Percentiles rank a stretch among this genome's conserved stretches.
These are phyloP conservation scores for Noccaea caerulescens DNA, from an alignment of 345 rosid species.

Conservation along the genomic window DNA sequence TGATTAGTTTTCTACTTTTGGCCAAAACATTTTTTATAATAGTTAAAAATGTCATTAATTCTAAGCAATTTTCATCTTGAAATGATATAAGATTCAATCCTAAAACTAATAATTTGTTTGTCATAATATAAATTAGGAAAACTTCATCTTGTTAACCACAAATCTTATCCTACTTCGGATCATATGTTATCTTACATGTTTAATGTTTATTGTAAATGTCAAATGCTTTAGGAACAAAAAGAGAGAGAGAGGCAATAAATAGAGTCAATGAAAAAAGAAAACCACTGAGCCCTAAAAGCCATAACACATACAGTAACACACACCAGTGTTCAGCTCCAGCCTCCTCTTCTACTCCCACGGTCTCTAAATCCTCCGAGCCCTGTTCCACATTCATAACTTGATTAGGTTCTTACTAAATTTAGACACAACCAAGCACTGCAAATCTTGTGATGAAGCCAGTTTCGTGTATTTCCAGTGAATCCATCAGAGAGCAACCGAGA, in stretches of 20 bases:
- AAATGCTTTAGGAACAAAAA: conserved; percentile 9
- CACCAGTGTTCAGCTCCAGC: conserved; percentile 54
- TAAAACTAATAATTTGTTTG: neutral
- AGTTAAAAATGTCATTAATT: too few species aligned
- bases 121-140: neutral
- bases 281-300: conserved; percentile 36
- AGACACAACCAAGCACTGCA: conserved; percentile 9
- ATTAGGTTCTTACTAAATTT: neutral
- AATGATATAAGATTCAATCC: neutral
- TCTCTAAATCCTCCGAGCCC: conserved; percentile 65
- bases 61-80: too few species aligned
- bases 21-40: too few species aligned
- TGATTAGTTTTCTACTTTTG: neutral
- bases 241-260: neutral
- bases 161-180: neutral
- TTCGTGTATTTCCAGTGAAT: neutral
- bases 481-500: neutral
- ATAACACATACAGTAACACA: conserved; percentile 17
- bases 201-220: conserved; percentile 11
- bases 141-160: neutral
- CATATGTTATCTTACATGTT: conserved; percentile 39
- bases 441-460: neutral
- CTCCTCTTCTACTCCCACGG: conserved; percentile 64
- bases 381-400: conserved; percentile 31
- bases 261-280: conserved; percentile 25